Evolutionary conservation across 2,329 filamentous ascomycete genomes (phyloP).

Genomic region (Talaromyces sp.): DNA sequence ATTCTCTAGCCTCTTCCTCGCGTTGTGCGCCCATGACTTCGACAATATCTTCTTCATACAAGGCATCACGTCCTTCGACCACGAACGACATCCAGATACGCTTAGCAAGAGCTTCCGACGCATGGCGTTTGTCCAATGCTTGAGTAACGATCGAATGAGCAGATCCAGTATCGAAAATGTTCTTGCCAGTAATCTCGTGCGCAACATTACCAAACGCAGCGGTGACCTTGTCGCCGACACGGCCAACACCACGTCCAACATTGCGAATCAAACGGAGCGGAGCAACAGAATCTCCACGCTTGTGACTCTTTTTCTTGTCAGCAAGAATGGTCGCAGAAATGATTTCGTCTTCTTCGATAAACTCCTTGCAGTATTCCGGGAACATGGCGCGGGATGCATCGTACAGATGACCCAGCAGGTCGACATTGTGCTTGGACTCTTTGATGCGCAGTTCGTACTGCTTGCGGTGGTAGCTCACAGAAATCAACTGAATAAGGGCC

Average conservation of each 20-base stretch:
- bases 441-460: slow-evolving; percentile 71
- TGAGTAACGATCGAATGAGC: slow-evolving; percentile 86
- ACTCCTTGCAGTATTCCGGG: slow-evolving; percentile 87
- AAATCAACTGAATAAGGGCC: slow-evolving; percentile 61
- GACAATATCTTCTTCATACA: slow-evolving; percentile 75
- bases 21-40: slow-evolving; percentile 80
- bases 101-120: slow-evolving; percentile 87
- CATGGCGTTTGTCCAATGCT: slow-evolving; percentile 77
- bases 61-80: slow-evolving; percentile 76
- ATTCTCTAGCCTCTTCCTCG: slow-evolving; percentile 77
- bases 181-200: slow-evolving; percentile 90
- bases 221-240: slow-evolving; percentile 88
- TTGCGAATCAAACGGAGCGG: slow-evolving; percentile 75
- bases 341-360: slow-evolving; percentile 84
- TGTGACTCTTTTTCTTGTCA: slow-evolving; percentile 53
- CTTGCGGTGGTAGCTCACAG: slow-evolving; percentile 66
- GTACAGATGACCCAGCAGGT: slow-evolving; percentile 78
- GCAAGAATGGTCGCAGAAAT: slow-evolving; percentile 81
- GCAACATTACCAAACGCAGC: slow-evolving; percentile 91
- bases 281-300: slow-evolving; percentile 61
- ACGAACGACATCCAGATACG: slow-evolving; percentile 99
- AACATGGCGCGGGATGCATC: slow-evolving; percentile 87
- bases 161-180: slow-evolving; percentile 89
- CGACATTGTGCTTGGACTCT: slow-evolving; percentile 82
- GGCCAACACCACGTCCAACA: slow-evolving; percentile 65